Base-by-base conservation (phyloP, 306 rosid species). In the Styphnolobium japonicum region DNA sequence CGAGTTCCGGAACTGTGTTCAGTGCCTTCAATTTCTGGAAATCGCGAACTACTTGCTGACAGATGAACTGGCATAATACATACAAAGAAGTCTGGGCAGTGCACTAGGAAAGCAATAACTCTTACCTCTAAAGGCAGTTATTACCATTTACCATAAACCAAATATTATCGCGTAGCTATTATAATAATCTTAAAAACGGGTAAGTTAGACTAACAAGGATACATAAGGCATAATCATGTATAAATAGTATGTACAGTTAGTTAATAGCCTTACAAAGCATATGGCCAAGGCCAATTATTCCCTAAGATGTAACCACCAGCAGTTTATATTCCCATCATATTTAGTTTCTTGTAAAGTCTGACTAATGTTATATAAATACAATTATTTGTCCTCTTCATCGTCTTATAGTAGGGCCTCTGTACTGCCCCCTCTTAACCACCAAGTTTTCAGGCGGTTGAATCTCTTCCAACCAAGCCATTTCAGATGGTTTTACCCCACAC, bases 401-500 rank as follows among this genome's bases (percentile, higher is more conserved):
- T 75, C 66, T 82, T 39, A 85, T 77, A 42, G 19, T 33, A 79
- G 88, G 88, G 77, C 86, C 88, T 70, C 16, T 81, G 83, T 85
- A 85, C 34, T 16, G 31, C 19, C 88, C 86, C 61, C 77, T 81
- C 70, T 23, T 34, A 48, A 85, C 80, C 39, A 80, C 80, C 69
- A 85, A 56, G 70, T 21, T 67, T 36, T 78, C 73, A 1, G 88
- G 88, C 8, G 75, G 81, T 42, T 82, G 86, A 67, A 68, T 78
- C 73, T 72, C 85, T 42, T 77, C 88, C 67, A 85, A 61, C 88
- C 86, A 85, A 58, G 74, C 58, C 23, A 85, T n/a, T 52, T 85
- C 88, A 39, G 81, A 77, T 15, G 70, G 27, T 73, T 60, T 49
- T 19, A 60, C 43, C 21, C 77, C 77, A 29, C 62, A 68, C 34